Evolutionary conservation across 2,329 filamentous ascomycete genomes (phyloP).

Genomic region (Aspergillus sp.): DNA sequence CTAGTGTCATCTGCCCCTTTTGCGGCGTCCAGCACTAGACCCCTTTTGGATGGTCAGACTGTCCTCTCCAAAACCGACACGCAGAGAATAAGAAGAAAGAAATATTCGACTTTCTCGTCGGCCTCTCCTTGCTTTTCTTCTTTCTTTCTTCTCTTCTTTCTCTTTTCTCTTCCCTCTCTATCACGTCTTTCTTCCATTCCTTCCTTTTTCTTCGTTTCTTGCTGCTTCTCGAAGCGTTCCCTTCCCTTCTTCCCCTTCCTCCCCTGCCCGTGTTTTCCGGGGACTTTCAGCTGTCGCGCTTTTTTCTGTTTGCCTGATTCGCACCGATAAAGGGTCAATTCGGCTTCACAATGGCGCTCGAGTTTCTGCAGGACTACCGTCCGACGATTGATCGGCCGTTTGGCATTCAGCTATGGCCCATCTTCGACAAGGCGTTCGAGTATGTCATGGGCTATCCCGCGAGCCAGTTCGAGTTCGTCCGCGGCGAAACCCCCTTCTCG

Average conservation of each 20-base stretch:
- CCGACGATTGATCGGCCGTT: conserved; percentile 89
- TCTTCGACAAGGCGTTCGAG: conserved; percentile 84
- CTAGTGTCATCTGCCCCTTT: conserved; percentile 19
- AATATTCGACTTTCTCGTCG: conserved; percentile 6
- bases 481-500: conserved; percentile 79
- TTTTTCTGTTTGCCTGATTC: background rate
- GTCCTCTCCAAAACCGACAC: conserved; percentile 6
- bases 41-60: conserved; percentile 13
- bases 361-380: conserved; percentile 49
- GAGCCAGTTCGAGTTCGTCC: conserved; percentile 76
- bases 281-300: background rate
- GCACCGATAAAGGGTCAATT: background rate
- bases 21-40: conserved; percentile 17
- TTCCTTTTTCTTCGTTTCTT: conserved; percentile 44
- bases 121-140: conserved; percentile 11
- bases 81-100: conserved; percentile 15
- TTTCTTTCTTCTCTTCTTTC: conserved; percentile 24
- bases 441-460: conserved; percentile 71
- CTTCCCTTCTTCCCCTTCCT: conserved; percentile 55
- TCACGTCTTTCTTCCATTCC: conserved; percentile 59
- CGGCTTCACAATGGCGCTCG: conserved; percentile 38
- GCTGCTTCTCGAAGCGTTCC: conserved; percentile 38
- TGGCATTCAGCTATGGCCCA: conserved; percentile 83
- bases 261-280: conserved; percentile 6
- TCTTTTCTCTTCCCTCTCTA: conserved; percentile 11